Percentiles rank a stretch among this genome's conserved stretches.
Conservation (phyloP, 2,329 filamentous ascomycete genomes). For the Alternaria arborescens region DNA sequence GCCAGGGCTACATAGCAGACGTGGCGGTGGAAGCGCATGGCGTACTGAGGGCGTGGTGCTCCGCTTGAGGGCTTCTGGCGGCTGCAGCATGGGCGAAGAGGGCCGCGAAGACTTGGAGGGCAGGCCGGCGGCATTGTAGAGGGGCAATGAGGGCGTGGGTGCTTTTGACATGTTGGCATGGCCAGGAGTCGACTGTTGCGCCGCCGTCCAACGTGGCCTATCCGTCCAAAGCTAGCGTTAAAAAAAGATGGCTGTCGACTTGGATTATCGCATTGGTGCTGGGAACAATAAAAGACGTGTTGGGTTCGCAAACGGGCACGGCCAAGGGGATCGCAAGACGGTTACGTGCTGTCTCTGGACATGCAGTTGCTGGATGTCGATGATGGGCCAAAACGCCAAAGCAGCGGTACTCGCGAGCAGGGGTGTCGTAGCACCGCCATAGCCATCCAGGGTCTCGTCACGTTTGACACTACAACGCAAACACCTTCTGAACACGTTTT, state of each 20-base stretch:
- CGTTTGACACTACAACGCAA: neutral
- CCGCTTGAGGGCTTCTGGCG: conserved; percentile 37
- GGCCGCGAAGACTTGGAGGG: conserved; percentile 40
- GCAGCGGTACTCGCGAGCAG: conserved; percentile 27
- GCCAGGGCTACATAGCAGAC: neutral
- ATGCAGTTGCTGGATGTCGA: conserved; percentile 23
- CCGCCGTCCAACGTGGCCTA: conserved; percentile 45
- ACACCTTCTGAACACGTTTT: no score
- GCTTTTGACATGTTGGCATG: conserved; percentile 70
- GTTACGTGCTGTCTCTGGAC: conserved; percentile 19
- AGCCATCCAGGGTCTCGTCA: no score
- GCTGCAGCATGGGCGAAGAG: conserved; percentile 42
- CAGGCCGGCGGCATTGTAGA: conserved; percentile 59
- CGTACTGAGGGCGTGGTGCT: conserved; percentile 45
- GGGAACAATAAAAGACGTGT: conserved; percentile 6
- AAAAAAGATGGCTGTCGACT: conserved; percentile 5
- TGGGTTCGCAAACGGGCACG: conserved; percentile 3
- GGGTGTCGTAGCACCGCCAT: conserved; percentile 9
- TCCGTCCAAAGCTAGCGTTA: conserved; percentile 21
- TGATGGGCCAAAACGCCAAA: conserved; percentile 35
- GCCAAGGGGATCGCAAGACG: conserved; percentile 8
- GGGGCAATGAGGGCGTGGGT: conserved; percentile 65
- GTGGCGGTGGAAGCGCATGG: conserved; percentile 8
- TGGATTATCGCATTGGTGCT: conserved; percentile 38
- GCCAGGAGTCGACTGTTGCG: conserved; percentile 46